Base-by-base conservation (phyloP, 345 rosid species). In the Eucalyptus erythrocorys region DNA sequence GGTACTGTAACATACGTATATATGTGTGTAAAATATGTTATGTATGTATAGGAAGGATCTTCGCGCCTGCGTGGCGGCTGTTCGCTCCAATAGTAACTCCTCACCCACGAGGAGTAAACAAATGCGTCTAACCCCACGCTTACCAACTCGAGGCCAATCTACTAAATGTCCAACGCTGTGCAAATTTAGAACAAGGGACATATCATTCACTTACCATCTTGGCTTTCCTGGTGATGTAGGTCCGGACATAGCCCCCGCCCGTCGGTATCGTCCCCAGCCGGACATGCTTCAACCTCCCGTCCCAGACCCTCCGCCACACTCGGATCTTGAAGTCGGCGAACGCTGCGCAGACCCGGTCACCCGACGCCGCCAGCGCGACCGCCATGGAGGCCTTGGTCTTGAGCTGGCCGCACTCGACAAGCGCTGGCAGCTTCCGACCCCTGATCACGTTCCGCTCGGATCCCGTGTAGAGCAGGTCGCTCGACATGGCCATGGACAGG, bases 281-380 rank as follows among this genome's bases (percentile, higher is more conserved):
- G 45, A 89, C 89, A 66, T 94, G 96, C 89, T 87, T 94, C 86
- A 93, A 49, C 14, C 88, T 88, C 10, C 92, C 94, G 24, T 88
- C 93, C 94, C 94, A 92, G 22, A 89, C 90, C 66, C 95, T 90
- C 48, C 85, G 87, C 96, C 96, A 94, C 19, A 92, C 91, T 88
- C 96, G 68, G 30, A 94, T 91, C 91, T 91, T 93, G 48, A 92
- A 88, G 51, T 94, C 95, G 1, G 94, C 91, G 47, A 91, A 94
- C 15, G 95, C 96, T 15, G 91, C 94, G 11, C 90, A 94, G 61
- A 94, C 93, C 87, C 90, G 87, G 17, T 93, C 91, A 42, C 87
- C 89, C 27, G 93, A 89, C 19, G 91, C 94, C 5, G 90, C 89
- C 26, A 94, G 45, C 1, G 94, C 93, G 51, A 94, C 92, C 12